A percentile compares a stretch with the other conserved stretches of the same genome.
Conservation (phyloP, 129 eudicot genomes). For the Tagetes erecta region DNA sequence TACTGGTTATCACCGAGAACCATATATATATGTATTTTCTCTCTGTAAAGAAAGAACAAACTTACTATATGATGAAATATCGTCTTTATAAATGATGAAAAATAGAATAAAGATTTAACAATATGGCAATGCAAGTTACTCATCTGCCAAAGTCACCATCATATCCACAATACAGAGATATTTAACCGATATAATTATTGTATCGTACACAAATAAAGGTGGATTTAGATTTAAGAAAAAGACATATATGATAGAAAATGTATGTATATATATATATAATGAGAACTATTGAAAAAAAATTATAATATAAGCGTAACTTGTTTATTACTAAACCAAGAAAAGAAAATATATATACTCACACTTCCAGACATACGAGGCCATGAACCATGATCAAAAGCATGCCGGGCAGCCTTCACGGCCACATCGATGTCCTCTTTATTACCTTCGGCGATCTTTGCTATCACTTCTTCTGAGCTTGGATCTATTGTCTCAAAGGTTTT, state of each 20-base stretch:
- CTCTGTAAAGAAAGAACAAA: too few relatives aligned
- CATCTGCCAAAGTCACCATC: neutral
- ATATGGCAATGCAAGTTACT: neutral
- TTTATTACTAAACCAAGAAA: neutral
- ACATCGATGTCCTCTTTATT: conserved; percentile 67
- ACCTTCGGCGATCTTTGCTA: conserved; percentile 58
- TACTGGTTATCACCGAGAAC: too few relatives aligned
- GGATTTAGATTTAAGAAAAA: neutral
- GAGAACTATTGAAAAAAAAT: too few relatives aligned
- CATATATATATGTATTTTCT: too few relatives aligned
- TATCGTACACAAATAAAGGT: neutral
- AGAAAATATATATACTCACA: conserved; percentile 23
- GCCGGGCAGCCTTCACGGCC: conserved; percentile 78
- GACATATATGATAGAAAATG: too few relatives aligned
- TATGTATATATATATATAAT: too few relatives aligned
- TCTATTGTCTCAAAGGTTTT: conserved; percentile 64
- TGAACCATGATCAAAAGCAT: conserved; percentile 77
- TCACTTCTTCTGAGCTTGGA: conserved; percentile 60
- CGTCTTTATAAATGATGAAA: neutral
- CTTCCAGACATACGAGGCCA: conserved; percentile 82
- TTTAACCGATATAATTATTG: neutral
- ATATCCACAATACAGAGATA: neutral
- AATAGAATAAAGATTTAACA: neutral
- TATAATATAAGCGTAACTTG: neutral
- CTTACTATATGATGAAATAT: too few relatives aligned